Evolutionary conservation across 1,139 yeast genomes (phyloP), one percentile per base, ranked within the genome.

Genomic region (Hansenula lynferdii): DNA sequence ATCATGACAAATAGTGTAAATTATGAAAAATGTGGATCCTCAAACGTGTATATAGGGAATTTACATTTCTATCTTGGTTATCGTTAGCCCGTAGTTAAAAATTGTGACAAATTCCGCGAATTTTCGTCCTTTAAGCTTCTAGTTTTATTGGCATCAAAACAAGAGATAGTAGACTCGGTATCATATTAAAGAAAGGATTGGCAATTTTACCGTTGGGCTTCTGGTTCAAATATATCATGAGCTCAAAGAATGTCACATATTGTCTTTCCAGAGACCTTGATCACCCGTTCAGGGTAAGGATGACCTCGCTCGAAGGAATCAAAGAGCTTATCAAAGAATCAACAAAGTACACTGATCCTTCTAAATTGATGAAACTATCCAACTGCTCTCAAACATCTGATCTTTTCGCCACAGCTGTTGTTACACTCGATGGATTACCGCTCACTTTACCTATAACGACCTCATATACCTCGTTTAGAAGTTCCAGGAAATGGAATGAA

Each of bases 221-320:
- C n/a, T n/a, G n/a, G n/a, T n/a, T n/a, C n/a, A n/a, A n/a, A n/a
- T n/a, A n/a, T n/a, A n/a, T n/a, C 7, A 45, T 45, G 50, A 39
- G 42, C 26, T 48, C 56, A n/a, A 68, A 61, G 53, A 74, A 75
- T 28, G 70, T 76, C 31, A 76, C 89, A 2, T 86, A 85, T 60
- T 87, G 87, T 38, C 70, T 83, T 8, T 82, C 95, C 2, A 80
- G 81, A 49, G 95, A 87, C 54, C 61, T 89, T 19, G 67, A 72
- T 23, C 60, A 72, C 2, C 86, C 86, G 0, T 64, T 80, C 41
- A 58, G 66, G 32, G 61, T 79, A 21, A 76, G 67, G 45, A 60
- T 77, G 5, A 60, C 61, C 22, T 62, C 69, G 2, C 51, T 73
- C 23, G 77, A 75, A 41, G 85, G 85, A 8, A 54, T 60, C 12